Base-by-base conservation (phyloP, 2,329 filamentous ascomycete species). In the Aspergillaceae sp. region DNA sequence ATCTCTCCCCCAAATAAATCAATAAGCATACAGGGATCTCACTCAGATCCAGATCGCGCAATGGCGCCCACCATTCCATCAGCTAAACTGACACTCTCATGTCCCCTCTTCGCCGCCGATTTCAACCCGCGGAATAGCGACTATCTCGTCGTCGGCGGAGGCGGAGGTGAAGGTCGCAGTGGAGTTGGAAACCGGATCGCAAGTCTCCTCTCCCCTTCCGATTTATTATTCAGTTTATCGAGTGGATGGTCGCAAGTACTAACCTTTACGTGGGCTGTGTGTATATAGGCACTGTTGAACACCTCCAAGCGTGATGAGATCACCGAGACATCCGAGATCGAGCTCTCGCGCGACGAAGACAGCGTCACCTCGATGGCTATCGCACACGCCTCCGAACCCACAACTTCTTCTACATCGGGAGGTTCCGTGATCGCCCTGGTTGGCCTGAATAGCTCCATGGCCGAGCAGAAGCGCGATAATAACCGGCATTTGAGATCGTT, bases 171-270 rank as follows among this genome's bases (percentile, higher is more conserved):
- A 53, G 82, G 86, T 42, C 80, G 81, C 53, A 88, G 80, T 55
- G 89, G 88, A 40, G 86, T 95, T 26, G 82, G 83, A 47, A 95
- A 95, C 73, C 88, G 88, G 68, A 88, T 95, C 60, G 86, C 86
- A 69, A 61, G 82, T 72, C 35, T 40, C 29, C 11, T 10, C 30
- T 40, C n/a, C 34, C 38, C 41, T 27, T 41, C 26, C 27, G 35
- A 8, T 27, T 9, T 29, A 11, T 27, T 11, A 30, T 19, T 36
- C 19, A 19, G 29, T 33, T 26, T 9, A 11, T 4, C 4, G 5
- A n/a, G 3, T 28, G 8, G 7, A 37, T 41, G 38, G 33, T 40
- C 42, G 34, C 28, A 7, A 36, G 42, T 48, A 44, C 41, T 41
- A n/a, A n/a, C 7, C 19, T 33, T 35, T 11, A 29, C 11, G n/a